Base-by-base conservation (phyloP, 2,329 filamentous ascomycete species). In the Sclerotiophoma versabilis region DNA sequence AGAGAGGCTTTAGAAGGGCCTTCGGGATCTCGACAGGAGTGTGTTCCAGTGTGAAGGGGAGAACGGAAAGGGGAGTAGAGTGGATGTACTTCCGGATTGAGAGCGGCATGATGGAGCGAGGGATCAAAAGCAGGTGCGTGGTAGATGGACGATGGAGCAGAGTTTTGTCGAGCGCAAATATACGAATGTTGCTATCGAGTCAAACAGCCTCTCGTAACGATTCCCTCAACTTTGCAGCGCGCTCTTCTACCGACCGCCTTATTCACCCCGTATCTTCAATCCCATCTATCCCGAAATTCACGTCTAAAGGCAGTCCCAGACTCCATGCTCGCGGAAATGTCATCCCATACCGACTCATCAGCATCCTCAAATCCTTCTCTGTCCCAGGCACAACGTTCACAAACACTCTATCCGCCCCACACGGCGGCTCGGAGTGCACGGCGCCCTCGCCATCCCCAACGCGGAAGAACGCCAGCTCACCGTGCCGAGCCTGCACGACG, bases 361-460 rank as follows among this genome's bases (percentile, higher is more conserved):
- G 44, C 14, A 26, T 49, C 34, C 47, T 62, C 47, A 76, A 53
- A 46, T 74, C 72, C 9, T 46, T 54, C 55, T 73, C 68, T 25
- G 58, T 59, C 2, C 73, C 73, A 10, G 74, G 72, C n/a, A 75
- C 66, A 44, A 75, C 58, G 53, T 75, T 75, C 7, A 75, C 66
- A 58, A 76, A 76, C 2, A 76, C 59, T 4, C 74, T 64, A 52
- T 75, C 72, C 12, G 51, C 59, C 42, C 63, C 55, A 17, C 62
- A 66, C 20, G 12, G 19, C 0, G 73, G 73, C 58, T 75, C 73
- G 2, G 76, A 79, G 49, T 81, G 78, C 7, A 81, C 68, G 0
- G 77, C 78, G 2, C 80, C 80, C 2, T 62, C 51, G 0, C 74
- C 68, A 10, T 69, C 66, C 0, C 80, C 80, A 17, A 80, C 75